Conservation (phyloP, 148 eudicot genomes). For the Nepenthes mirabilis region DNA sequence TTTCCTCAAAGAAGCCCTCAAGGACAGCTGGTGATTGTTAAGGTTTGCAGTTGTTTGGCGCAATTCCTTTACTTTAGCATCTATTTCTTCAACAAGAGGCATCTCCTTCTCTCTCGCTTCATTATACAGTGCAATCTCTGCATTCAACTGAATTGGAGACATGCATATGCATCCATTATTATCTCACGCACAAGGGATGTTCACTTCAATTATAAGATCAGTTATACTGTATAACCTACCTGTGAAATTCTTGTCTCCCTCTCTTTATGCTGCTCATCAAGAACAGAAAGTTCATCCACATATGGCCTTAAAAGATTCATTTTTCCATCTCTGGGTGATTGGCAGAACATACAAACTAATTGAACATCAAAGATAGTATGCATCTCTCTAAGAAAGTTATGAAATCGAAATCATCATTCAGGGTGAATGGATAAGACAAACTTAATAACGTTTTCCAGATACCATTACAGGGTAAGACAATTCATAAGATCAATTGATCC, state of each 20-base stretch:
- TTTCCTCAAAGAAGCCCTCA: conserved; percentile 39
- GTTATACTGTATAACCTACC: conserved; percentile 17
- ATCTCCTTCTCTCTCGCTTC: conserved; percentile 54
- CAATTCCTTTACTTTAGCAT: conserved; percentile 57
- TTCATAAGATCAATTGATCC: too few relatives aligned
- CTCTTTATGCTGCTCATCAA: conserved; percentile 51
- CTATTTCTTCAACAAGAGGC: conserved; percentile 62
- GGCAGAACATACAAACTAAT: conserved; percentile 6
- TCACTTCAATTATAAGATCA: not conserved
- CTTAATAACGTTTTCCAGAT: too few relatives aligned
- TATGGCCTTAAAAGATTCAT: conserved; percentile 26
- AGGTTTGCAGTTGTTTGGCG: conserved; percentile 47
- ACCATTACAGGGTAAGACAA: too few relatives aligned
- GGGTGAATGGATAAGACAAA: not conserved
- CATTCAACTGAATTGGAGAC: conserved; percentile 40
- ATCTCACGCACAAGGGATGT: not conserved
- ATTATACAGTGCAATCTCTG: conserved; percentile 44
- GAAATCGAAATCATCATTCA: too few relatives aligned
- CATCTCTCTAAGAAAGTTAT: not conserved
- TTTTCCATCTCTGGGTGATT: conserved; percentile 32
- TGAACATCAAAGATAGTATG: not conserved
- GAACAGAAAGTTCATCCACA: conserved; percentile 29
- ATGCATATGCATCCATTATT: conserved; percentile 1
- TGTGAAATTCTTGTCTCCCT: conserved; percentile 33
- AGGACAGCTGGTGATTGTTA: conserved; percentile 52